Evolutionary conservation across 176 grass and related monocot species (phyloP).

Genomic region (Coix lacrymajobi): DNA sequence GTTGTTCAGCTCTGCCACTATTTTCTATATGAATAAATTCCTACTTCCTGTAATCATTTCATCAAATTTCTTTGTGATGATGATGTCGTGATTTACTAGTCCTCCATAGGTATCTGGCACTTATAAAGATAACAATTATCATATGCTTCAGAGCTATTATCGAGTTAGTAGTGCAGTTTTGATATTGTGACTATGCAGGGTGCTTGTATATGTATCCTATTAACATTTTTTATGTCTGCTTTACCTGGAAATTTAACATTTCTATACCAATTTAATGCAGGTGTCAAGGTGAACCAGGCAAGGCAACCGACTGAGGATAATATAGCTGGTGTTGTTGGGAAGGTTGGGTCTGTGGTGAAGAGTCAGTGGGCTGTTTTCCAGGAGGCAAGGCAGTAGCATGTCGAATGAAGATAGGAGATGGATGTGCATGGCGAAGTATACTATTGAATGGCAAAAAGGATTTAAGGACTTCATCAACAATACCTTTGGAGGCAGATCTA

Average conservation of each 20-base stretch:
- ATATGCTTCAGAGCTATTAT: too few relatives aligned
- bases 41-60: too few relatives aligned
- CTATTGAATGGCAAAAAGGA: not conserved
- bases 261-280: slow-evolving; percentile 21
- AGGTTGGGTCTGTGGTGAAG: slow-evolving; percentile 82
- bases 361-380: slow-evolving; percentile 71
- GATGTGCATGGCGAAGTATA: not conserved
- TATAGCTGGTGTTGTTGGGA: slow-evolving; percentile 63
- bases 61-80: too few relatives aligned
- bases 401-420: too few relatives aligned
- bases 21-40: too few relatives aligned
- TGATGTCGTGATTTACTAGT: too few relatives aligned
- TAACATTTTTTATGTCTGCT: not conserved
- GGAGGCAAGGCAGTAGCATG: slow-evolving; percentile 52
- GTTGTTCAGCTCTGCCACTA: too few relatives aligned
- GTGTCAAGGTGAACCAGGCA: slow-evolving; percentile 76
- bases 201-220: not conserved
- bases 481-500: not conserved
- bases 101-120: too few relatives aligned
- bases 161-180: too few relatives aligned
- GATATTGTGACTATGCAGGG: not conserved
- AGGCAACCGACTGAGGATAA: slow-evolving; percentile 82
- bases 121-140: too few relatives aligned
- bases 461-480: not conserved
- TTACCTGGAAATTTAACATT: not conserved